These are phyloP conservation scores for Apiotrichum montevideense DNA, from an alignment of 1,284 basidiomycete genomes.

Conservation along the genomic window DNA sequence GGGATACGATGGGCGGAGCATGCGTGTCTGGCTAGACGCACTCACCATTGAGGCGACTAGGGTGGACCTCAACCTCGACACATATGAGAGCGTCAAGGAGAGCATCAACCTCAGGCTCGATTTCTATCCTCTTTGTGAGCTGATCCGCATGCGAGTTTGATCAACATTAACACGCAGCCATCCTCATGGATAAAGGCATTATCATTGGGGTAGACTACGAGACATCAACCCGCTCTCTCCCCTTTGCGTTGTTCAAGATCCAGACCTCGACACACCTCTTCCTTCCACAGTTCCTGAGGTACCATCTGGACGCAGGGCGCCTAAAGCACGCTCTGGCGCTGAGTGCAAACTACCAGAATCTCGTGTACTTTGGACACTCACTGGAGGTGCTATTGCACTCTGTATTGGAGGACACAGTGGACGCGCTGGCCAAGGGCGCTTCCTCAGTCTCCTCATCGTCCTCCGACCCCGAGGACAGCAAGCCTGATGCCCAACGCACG, in stretches of 20 bases:
- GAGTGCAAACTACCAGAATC: slow-evolving; percentile 75
- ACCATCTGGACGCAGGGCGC: slow-evolving; percentile 68
- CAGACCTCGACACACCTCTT: slow-evolving; percentile 92
- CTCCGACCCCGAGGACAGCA: not conserved
- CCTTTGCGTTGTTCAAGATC: slow-evolving; percentile 88
- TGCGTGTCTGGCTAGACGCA: slow-evolving; percentile 93
- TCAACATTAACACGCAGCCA: slow-evolving; percentile 54
- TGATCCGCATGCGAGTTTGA: no score
- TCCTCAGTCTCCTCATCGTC: slow-evolving; percentile 4
- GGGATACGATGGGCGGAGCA: slow-evolving; percentile 87
- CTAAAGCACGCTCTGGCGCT: slow-evolving; percentile 75
- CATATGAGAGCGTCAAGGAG: slow-evolving; percentile 70
- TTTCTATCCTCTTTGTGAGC: slow-evolving; percentile 85
- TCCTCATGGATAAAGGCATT: slow-evolving; percentile 97
- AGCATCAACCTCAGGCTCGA: slow-evolving; percentile 84
- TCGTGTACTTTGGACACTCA: slow-evolving; percentile 90
- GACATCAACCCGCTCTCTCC: slow-evolving; percentile 66
- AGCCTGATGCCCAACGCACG: slow-evolving; percentile 38
- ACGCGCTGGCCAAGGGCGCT: slow-evolving; percentile 17
- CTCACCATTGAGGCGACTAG: slow-evolving; percentile 68
- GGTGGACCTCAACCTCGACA: slow-evolving; percentile 49
- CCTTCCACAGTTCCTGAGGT: slow-evolving; percentile 82
- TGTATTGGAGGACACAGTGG: slow-evolving; percentile 84
- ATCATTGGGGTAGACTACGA: slow-evolving; percentile 94
- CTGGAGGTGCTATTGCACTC: slow-evolving; percentile 90